Evolutionary conservation across 176 grass and related monocot genomes (phyloP).

Genomic region (Rhynchospora pubera): DNA sequence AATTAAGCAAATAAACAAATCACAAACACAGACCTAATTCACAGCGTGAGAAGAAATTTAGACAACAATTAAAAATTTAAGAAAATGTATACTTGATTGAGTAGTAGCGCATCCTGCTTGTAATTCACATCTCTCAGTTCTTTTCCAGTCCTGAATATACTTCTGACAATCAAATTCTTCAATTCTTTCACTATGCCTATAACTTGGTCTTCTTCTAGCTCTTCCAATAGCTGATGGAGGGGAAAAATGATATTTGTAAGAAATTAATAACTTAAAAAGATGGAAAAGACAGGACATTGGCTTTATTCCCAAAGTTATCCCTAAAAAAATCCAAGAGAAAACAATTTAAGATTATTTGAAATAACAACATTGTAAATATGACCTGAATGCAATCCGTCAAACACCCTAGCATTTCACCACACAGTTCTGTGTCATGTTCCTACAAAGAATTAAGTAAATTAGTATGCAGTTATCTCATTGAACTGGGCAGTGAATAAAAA

Average conservation of each 20-base stretch:
- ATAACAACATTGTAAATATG: too few species aligned
- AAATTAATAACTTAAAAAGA: background rate
- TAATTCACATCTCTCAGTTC: background rate
- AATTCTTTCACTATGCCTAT: background rate
- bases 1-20: background rate
- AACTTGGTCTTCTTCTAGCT: background rate
- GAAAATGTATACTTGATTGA: background rate
- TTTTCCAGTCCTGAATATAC: background rate
- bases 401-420: slow-evolving; percentile 53
- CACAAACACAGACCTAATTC: background rate
- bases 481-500: background rate
- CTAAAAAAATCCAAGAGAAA: too few species aligned
- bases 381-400: slow-evolving; percentile 64
- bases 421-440: slow-evolving; percentile 79
- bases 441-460: slow-evolving; percentile 33
- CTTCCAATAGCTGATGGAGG: background rate
- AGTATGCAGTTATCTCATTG: slow-evolving; percentile 15
- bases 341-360: too few species aligned
- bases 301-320: too few species aligned
- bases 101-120: background rate
- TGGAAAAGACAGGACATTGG: background rate
- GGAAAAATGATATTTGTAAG: background rate
- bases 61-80: background rate
- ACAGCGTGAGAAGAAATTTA: background rate
- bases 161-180: background rate